These are phyloP conservation scores for Epichloe baconii DNA, from an alignment of 2,329 filamentous ascomycete genomes.

Conservation along the genomic window DNA sequence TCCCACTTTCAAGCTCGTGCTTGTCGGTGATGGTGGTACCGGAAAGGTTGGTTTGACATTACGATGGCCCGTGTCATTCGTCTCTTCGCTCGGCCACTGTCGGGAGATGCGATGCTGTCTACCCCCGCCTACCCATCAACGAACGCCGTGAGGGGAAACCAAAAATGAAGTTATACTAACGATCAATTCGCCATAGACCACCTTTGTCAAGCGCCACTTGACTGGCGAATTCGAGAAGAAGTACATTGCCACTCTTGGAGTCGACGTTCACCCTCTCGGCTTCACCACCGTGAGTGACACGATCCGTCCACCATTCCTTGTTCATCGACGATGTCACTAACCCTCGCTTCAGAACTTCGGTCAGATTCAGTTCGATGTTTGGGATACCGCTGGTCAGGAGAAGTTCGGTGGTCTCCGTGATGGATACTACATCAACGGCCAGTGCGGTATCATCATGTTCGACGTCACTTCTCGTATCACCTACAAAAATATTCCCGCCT, in stretches of 20 bases:
- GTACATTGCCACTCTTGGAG: slow-evolving; percentile 98
- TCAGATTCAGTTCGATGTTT: slow-evolving; percentile 96
- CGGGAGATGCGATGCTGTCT: slow-evolving; percentile 5
- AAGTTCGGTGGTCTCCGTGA: slow-evolving; percentile 99
- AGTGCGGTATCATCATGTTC: slow-evolving; percentile 99
- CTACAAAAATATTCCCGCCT: slow-evolving; percentile 99
- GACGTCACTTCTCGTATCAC: slow-evolving; percentile 98
- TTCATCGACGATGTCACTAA: slow-evolving; percentile 7
- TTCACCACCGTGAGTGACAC: slow-evolving; percentile 79
- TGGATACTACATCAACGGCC: slow-evolving; percentile 99
- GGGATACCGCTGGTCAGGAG: slow-evolving; percentile 98
- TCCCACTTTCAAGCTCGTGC: slow-evolving; percentile 98
- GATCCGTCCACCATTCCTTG: slow-evolving; percentile 4
- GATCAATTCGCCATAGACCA: slow-evolving; percentile 53
- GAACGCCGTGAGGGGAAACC: not conserved
- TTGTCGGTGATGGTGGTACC: slow-evolving; percentile 98
- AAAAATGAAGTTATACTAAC: slow-evolving; percentile 2
- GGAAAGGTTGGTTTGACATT: slow-evolving; percentile 61
- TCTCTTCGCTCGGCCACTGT: slow-evolving; percentile 9
- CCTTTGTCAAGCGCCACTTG: slow-evolving; percentile 99
- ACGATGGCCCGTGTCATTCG: not conserved
- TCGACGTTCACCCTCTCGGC: slow-evolving; percentile 95
- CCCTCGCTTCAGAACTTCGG: slow-evolving; percentile 59
- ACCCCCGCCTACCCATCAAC: slow-evolving; percentile 12
- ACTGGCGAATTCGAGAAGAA: slow-evolving; percentile 99